Evolutionary conservation across 83 land plant genomes (phyloP).

Genomic region (Thuja plicata): DNA sequence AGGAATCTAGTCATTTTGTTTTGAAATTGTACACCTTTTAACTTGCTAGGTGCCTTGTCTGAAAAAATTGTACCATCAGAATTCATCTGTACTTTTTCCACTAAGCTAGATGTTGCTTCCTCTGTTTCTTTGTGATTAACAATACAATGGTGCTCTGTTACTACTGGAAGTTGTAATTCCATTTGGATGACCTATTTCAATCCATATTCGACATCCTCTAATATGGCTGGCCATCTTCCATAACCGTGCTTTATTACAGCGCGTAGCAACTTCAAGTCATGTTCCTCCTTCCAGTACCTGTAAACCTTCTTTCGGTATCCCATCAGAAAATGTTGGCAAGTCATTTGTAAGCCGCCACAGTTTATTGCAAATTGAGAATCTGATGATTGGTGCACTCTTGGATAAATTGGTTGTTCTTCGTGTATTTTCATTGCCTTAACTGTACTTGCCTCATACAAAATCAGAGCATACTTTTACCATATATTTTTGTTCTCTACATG

Average conservation of each 20-base stretch:
- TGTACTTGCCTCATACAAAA: too few species aligned
- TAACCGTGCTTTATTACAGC: conserved; percentile 94
- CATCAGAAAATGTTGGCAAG: conserved; percentile 76
- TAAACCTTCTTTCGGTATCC: conserved; percentile 96
- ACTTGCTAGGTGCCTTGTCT: conserved; percentile 14
- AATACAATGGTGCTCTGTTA: conserved; percentile 19
- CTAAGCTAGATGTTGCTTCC: not conserved
- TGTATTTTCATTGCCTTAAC: too few species aligned
- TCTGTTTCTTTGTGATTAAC: not conserved
- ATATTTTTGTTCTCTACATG: too few species aligned
- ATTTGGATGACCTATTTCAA: conserved; percentile 56
- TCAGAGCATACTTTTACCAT: too few species aligned
- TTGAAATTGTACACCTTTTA: conserved; percentile 48
- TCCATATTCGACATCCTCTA: conserved; percentile 70
- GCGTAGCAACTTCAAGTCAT: conserved; percentile 65
- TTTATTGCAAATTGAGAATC: too few species aligned
- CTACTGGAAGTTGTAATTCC: conserved; percentile 64
- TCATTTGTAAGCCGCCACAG: too few species aligned
- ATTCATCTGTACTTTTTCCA: conserved; percentile 19
- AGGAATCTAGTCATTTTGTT: conserved; percentile 78
- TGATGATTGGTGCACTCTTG: too few species aligned
- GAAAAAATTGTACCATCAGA: conserved; percentile 27
- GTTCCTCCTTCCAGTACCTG: conserved; percentile 86
- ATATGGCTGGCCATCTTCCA: conserved; percentile 87
- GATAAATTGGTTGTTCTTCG: too few species aligned